Evolutionary conservation across 495 filamentous ascomycete genomes (phyloP).

Genomic region (Oidiodendron maius): DNA sequence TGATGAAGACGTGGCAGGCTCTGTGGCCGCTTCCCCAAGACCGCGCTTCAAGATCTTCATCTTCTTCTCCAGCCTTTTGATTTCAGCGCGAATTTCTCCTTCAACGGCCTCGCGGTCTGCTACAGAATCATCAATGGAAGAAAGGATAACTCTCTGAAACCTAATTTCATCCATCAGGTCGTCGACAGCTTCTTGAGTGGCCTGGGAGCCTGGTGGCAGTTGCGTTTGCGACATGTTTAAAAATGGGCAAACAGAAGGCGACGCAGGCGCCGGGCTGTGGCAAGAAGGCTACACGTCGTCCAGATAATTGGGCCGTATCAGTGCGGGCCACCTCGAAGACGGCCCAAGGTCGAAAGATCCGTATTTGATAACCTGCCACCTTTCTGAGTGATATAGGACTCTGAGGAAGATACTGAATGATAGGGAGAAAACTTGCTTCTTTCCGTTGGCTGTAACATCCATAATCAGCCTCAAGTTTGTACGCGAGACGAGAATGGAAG

Average conservation of each 20-base stretch:
- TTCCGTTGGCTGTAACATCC: too few relatives aligned
- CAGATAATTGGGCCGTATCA: background rate
- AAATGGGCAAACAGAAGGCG: background rate
- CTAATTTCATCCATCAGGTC: slow-evolving; percentile 30
- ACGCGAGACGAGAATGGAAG: too few relatives aligned
- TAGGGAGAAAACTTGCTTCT: background rate
- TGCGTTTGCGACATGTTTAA: background rate
- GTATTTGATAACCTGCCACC: background rate
- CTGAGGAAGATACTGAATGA: background rate
- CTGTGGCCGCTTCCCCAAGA: slow-evolving; percentile 1
- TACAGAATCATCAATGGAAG: slow-evolving; percentile 29
- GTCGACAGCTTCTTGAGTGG: slow-evolving; percentile 14
- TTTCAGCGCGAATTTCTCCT: slow-evolving; percentile 13
- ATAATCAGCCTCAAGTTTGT: too few relatives aligned
- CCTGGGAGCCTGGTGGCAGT: background rate
- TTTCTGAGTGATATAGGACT: too few relatives aligned
- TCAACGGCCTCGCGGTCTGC: slow-evolving; percentile 13
- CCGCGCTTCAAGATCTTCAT: slow-evolving; percentile 9
- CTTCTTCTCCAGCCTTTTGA: slow-evolving; percentile 14
- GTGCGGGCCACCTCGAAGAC: background rate
- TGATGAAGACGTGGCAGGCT: background rate
- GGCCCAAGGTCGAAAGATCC: background rate
- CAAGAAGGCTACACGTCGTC: background rate
- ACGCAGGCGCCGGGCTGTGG: background rate
- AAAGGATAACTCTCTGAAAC: slow-evolving; percentile 34